Percentiles rank a stretch among this genome's conserved stretches.
Evolutionary conservation across 306 rosid genomes (phyloP).

Genomic region (Trifolium pratense): DNA sequence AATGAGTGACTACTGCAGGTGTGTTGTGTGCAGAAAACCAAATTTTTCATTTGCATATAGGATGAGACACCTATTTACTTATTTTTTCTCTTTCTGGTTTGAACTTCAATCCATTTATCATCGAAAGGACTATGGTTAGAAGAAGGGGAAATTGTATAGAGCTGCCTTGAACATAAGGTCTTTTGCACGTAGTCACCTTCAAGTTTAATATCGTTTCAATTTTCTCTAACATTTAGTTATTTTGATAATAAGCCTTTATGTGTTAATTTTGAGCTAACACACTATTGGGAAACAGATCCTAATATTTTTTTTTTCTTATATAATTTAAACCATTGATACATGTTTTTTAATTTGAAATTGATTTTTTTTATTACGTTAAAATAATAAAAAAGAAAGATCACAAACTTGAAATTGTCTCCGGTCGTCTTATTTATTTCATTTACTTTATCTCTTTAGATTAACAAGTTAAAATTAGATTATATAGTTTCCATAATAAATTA

Average conservation of each 20-base stretch:
- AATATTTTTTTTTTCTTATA: not conserved
- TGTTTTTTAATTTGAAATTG: not conserved
- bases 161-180: not conserved
- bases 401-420: constrained; percentile 10
- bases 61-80: constrained; percentile 19
- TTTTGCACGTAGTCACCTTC: constrained; percentile 2
- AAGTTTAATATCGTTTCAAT: not conserved
- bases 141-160: not conserved
- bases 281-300: not conserved
- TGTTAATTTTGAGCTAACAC: not conserved
- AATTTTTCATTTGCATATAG: not conserved
- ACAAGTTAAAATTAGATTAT: not conserved
- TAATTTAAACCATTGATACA: constrained; percentile 4
- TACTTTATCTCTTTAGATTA: not conserved
- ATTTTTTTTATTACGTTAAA: not conserved
- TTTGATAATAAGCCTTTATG: not conserved
- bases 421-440: not conserved
- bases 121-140: not conserved
- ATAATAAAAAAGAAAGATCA: not conserved
- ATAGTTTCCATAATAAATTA: not conserved
- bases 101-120: not conserved
- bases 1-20: constrained; percentile 91
- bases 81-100: constrained; percentile 31
- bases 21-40: constrained; percentile 36
- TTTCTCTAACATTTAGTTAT: not conserved